Conservation (phyloP, 257 asterid genomes). For the Salvia hispanica region DNA sequence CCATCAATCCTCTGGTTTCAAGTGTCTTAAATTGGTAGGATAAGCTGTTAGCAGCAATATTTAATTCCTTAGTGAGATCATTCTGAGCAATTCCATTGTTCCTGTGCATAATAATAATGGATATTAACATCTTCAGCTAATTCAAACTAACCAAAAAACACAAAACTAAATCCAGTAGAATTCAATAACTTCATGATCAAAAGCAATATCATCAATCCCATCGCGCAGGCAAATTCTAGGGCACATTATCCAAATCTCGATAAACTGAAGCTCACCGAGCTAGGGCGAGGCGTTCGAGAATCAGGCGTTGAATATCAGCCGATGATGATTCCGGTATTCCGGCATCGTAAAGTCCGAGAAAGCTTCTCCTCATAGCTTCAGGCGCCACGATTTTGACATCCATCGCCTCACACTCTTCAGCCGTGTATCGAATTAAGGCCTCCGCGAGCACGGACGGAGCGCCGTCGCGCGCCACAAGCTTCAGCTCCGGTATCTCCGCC, state of each 20-base stretch:
- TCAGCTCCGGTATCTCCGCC: constrained; percentile 61
- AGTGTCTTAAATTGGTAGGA: constrained; percentile 76
- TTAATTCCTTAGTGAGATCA: constrained; percentile 77
- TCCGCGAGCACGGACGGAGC: constrained; percentile 29
- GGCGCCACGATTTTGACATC: constrained; percentile 64
- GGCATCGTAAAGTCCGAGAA: constrained; percentile 70
- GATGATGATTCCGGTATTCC: constrained; percentile 51
- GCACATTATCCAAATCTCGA: neutral
- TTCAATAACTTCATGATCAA: too few species aligned
- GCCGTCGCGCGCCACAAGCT: constrained; percentile 44
- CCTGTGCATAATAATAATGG: constrained; percentile 45
- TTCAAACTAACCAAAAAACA: neutral
- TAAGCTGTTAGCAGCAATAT: constrained; percentile 62
- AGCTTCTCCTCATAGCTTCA: constrained; percentile 65
- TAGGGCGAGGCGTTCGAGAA: constrained; percentile 73
- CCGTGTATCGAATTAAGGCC: constrained; percentile 23
- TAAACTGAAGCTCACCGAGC: constrained; percentile 54
- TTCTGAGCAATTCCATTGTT: constrained; percentile 75
- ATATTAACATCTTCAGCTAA: constrained; percentile 2
- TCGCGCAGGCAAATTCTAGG: too few species aligned
- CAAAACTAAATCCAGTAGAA: too few species aligned
- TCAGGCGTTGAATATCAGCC: constrained; percentile 51
- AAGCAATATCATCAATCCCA: too few species aligned
- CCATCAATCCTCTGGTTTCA: constrained; percentile 76
- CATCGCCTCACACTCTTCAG: constrained; percentile 58